Percentiles rank a stretch among this genome's conserved stretches.
These are phyloP conservation scores for Cercospora sp. DNA, from an alignment of 2,329 filamentous ascomycete genomes.

Conservation along the genomic window DNA sequence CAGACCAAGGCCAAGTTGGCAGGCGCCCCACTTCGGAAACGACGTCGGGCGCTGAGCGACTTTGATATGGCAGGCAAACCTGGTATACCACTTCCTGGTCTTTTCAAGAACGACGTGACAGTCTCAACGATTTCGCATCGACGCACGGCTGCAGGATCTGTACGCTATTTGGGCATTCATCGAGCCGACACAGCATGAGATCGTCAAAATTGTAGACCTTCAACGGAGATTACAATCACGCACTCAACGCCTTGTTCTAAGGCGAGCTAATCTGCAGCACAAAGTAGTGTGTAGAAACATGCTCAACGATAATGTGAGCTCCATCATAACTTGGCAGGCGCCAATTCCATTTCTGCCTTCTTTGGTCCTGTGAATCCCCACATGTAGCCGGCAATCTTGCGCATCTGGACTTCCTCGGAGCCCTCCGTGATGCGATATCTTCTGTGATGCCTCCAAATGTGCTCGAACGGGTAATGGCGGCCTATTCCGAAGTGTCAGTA, in stretches of 20 bases:
- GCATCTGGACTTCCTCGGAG: slow-evolving; percentile 66
- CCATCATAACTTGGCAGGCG: slow-evolving; percentile 22
- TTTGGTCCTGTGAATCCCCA: slow-evolving; percentile 56
- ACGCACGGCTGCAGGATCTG: neutral
- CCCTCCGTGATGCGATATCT: slow-evolving; percentile 65
- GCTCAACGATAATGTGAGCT: neutral
- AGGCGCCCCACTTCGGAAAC: slow-evolving; percentile 1
- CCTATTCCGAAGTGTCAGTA: slow-evolving; percentile 2
- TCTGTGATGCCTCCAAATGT: slow-evolving; percentile 65
- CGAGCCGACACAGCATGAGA: no score
- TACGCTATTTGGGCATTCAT: no score
- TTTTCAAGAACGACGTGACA: neutral
- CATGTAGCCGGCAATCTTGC: slow-evolving; percentile 62
- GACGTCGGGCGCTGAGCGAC: neutral
- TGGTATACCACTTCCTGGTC: neutral
- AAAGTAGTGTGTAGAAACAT: neutral
- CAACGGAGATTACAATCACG: neutral
- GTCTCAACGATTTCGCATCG: neutral
- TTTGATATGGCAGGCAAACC: slow-evolving; percentile 6
- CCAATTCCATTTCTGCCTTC: slow-evolving; percentile 34
- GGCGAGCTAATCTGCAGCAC: neutral
- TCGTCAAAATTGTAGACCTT: no score
- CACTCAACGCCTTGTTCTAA: neutral
- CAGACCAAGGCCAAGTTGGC: slow-evolving; percentile 1
- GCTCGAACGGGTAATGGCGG: slow-evolving; percentile 61